Base-by-base conservation (phyloP, 805 yeast species). In the Blastobotrys mokoenaii region DNA sequence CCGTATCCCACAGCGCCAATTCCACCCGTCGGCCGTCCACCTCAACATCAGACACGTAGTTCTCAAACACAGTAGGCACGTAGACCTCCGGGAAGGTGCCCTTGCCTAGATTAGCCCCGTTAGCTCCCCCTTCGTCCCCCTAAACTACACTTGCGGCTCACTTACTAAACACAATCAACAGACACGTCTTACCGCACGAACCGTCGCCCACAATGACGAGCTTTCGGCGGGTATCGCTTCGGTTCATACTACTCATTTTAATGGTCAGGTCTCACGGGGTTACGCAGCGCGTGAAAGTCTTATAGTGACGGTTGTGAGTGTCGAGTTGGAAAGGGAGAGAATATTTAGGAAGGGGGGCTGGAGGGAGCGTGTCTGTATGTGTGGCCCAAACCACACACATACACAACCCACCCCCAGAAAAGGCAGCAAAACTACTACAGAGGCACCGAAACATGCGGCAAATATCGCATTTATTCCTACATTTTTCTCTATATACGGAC, bases 121-220 rank as follows among this genome's bases (percentile, higher is more conserved):
- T 22, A 22, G 27, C 27, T 8, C 27, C 27, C 27, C 7, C 4
- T 22, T 5, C 4, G 8, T 8, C 27, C 7, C 27, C 4, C 27
- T 8, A 22, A 22, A 22, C 27, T n/a, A n/a, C n/a, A n/a, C n/a
- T n/a, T n/a, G n/a, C n/a, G n/a, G n/a, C n/a, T n/a, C 27, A 22
- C 27, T 22, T 22, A 22, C 27, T 84, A 66, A 80, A 77, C 84
- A 71, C 74, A 38, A 88, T 87, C 66, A 87, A 74, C 58, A 87
- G 72, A 77, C 95, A 88, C 6, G 96, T 88, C 64, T 87, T 87
- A 72, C 96, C 96, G 73, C 96, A 88, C 47, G 95, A 95, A 79
- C 96, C 96, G 67, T 87, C 96, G 67, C 96, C 96, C 46, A 87
- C 96, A 62, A 88, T 85, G 65, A 88, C 96, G 62, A 87, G 76